Evolutionary conservation across 139 green algal genomes (phyloP), one percentile per base, ranked within the genome.

Genomic region (Dunaliella sp.): DNA sequence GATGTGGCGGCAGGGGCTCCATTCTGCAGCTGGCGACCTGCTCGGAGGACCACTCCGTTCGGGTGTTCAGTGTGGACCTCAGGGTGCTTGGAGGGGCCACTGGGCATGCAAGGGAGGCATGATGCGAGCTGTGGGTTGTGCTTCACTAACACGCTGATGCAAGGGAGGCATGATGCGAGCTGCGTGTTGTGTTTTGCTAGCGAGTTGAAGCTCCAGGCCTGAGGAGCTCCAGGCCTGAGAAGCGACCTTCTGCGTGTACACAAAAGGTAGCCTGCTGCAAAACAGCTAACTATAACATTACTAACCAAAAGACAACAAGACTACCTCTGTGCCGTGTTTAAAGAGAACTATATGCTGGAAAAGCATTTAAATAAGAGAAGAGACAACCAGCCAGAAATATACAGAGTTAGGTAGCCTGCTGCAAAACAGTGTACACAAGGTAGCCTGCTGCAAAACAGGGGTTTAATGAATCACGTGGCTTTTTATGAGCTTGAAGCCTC

Each of bases 21-120:
- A 38, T 36, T 32, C 3, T 88, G 77, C 86, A 91, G 82, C 84
- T 97, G 34, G 93, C 91, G 37, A 93, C 91, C 0, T 92, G 87
- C n/a, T 91, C 92, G 3, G 91, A 95, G 0, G 94, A 97, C 86
- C 90, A 95, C 82, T 84, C 88, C 0, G 83, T 97, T 24, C 87
- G 92, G 0, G 65, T 97, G 1, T 95, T 94, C 31, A 72, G 35
- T 36, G 34, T 83, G 35, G 22, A 31, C 36, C 74, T 65, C 7
- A 16, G 48, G 16, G 16, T 16, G 48, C 48, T 65, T 26, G 48
- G 48, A 16, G 48, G 7, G 48, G 48, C n/a, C n/a, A n/a, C n/a
- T 26, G 48, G 48, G 48, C 7, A 16, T 7, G 48, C 7, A 16
- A 65, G 48, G 48, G 48, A 65, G 48, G n/a, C n/a, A n/a, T n/a